phyloP scores from a whole-genome alignment of 129 eudicot species.

The Flaveria linearis region DNA sequence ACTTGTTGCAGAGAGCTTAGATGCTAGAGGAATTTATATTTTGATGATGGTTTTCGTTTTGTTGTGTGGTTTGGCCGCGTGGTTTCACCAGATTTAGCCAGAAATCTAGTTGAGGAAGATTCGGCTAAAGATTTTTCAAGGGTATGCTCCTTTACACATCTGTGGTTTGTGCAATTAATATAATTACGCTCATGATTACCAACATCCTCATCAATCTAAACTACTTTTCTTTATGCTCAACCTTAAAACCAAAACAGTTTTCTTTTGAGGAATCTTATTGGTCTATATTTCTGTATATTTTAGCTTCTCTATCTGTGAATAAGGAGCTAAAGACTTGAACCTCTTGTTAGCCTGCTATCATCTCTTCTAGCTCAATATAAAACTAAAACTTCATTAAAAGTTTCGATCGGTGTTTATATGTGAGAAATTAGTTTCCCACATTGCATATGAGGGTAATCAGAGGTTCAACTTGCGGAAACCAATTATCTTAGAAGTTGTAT shows the following conservation, averaged over 20 bases:
- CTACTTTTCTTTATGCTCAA: neutral
- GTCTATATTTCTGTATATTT: neutral
- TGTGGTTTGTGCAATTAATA: neutral
- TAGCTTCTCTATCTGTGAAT: neutral
- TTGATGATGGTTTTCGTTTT: conserved; percentile 94
- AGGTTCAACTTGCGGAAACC: neutral
- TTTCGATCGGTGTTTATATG: neutral
- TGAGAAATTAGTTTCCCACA: neutral
- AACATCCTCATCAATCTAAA: neutral
- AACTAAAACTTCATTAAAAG: neutral
- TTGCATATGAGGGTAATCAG: neutral
- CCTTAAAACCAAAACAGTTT: neutral
- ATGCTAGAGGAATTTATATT: conserved; percentile 82
- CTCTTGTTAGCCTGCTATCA: neutral
- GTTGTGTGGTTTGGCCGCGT: conserved; percentile 94
- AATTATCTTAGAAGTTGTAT: neutral
- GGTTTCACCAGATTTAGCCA: conserved; percentile 75
- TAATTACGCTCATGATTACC: neutral
- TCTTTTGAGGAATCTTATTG: neutral
- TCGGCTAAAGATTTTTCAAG: conserved; percentile 70
- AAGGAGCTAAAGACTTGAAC: neutral
- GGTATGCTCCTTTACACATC: conserved; percentile 50
- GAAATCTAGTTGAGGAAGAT: conserved; percentile 75
- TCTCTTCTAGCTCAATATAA: neutral
- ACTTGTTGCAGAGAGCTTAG: conserved; percentile 83